Base-by-base conservation (phyloP, 495 filamentous ascomycete species). In the Xylaria longipes region DNA sequence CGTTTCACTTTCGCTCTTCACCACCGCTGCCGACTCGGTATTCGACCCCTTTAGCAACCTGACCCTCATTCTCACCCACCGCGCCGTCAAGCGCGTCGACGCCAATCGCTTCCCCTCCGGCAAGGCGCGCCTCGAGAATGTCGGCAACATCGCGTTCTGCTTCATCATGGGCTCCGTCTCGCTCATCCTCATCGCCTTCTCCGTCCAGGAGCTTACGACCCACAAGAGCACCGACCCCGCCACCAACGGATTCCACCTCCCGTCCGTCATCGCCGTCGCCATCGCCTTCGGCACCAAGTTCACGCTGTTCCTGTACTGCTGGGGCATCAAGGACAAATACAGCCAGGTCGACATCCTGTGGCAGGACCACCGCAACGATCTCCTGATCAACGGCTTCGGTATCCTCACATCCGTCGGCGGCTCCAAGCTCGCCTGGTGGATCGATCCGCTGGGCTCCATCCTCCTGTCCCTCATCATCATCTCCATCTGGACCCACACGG, bases 141-240 rank as follows among this genome's bases (percentile, higher is more conserved):
- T 94, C 1, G 96, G 96, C 57, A 99, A 98, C 77, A 98, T 99
- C 74, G 89, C 91, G 72, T 99, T 99, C 85, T 97, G 95, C 82
- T 97, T 97, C 83, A 86, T 99, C 75, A 99, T 99, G 96, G 92
- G 89, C 58, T 84, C 93, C 57, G 95, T 99, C 22, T 97, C 94
- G 3, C 86, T 93, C 73, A 93, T 98, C 80, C 86, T 99, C 29
- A 94, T 99, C 71, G 94, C 95, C 52, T 91, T 97, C 79, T 94
- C 94, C 0, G 83, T 89, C 35, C 86, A 90, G 29, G 91, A 97
- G 45, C 83, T 99, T 9, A 63, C 76, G 22, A 81, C 84, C 60
- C 82, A 82, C 11, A 78, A 79, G 27, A 83, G 82, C 54, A 68
- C 73, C 48, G 85, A 80, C 22, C 76, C 81, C 15, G 76, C 71